Evolutionary conservation across 148 eudicot genomes (phyloP).

Genomic region (Vaccinium darrowii): DNA sequence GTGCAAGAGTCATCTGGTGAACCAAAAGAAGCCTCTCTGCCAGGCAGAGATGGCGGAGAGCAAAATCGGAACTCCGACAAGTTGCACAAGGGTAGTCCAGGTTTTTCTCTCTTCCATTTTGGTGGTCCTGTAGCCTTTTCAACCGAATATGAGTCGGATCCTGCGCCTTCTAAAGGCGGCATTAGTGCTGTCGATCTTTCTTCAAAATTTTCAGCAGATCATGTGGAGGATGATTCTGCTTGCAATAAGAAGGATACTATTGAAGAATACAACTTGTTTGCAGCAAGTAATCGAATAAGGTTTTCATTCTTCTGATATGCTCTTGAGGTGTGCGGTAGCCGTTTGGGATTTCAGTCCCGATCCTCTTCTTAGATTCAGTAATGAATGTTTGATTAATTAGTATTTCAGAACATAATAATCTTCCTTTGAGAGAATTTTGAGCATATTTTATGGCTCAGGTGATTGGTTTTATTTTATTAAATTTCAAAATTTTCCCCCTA

Average conservation of each 20-base stretch:
- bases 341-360: conserved; percentile 36
- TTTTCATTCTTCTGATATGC: conserved; percentile 68
- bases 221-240: conserved; percentile 40
- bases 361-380: conserved; percentile 16
- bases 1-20: conserved; percentile 31
- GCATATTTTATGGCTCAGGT: conserved; percentile 20
- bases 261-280: conserved; percentile 95
- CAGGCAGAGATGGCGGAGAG: conserved; percentile 20
- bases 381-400: conserved; percentile 44
- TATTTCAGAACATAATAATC: conserved; percentile 53
- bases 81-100: conserved; percentile 33
- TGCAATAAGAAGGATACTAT: conserved; percentile 58
- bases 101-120: conserved; percentile 89
- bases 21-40: conserved; percentile 27
- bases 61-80: conserved; percentile 32
- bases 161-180: conserved; percentile 45
- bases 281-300: conserved; percentile 71
- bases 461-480: conserved; percentile 13
- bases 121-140: conserved; percentile 81
- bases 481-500: conserved; percentile 8
- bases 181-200: conserved; percentile 28
- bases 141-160: conserved; percentile 32
- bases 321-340: conserved; percentile 37
- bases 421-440: conserved; percentile 25
- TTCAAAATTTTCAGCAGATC: conserved; percentile 26